Base-by-base conservation (phyloP, 768 basidiomycete species). In the Paxillus involutus region DNA sequence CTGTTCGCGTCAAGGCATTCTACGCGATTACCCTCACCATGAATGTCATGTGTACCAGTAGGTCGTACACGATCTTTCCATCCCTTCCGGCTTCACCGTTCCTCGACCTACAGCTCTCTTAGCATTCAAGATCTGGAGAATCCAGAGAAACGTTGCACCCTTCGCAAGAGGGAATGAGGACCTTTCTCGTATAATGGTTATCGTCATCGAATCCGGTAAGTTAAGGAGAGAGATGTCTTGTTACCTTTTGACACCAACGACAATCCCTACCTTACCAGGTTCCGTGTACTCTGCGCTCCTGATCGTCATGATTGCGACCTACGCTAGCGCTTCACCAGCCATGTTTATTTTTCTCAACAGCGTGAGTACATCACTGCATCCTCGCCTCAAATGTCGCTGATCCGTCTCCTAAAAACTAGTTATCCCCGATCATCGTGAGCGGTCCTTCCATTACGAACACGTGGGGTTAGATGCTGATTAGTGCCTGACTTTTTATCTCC, bases 41-140 rank as follows among this genome's bases (percentile, higher is more conserved):
- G 24, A 68, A 68, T 33, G 56, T 60, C 7, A 52, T 66, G 14
- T 69, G 67, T 56, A 66, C 67, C 17, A 17, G 67, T 69, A 30
- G 43, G 67, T 64, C 44, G n/a, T 29, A n/a, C 24, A 10, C 13
- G 17, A 6, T 17, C 8, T 13, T 8, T 42, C 26, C 2, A 37
- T 29, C 26, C 11, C 13, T 29, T 13, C 4, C 1, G 17, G n/a
- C 12, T 13, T 12, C 3, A 12, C 17, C 26, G 30, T 10, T 57
- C 37, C 17, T 32, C 14, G 21, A 32, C 35, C 24, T 11, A 29
- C 32, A 68, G 67, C 48, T 16, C 47, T 66, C 39, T 66, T 68
- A 43, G 57, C 67, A 2, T 57, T 57, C 39, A 57, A 58, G 16
- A 61, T 68, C 21, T 68, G 63, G 64, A 56, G 26, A 17, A 59